Evolutionary conservation across 306 rosid genomes (phyloP).

Genomic region (Malus orientalis): DNA sequence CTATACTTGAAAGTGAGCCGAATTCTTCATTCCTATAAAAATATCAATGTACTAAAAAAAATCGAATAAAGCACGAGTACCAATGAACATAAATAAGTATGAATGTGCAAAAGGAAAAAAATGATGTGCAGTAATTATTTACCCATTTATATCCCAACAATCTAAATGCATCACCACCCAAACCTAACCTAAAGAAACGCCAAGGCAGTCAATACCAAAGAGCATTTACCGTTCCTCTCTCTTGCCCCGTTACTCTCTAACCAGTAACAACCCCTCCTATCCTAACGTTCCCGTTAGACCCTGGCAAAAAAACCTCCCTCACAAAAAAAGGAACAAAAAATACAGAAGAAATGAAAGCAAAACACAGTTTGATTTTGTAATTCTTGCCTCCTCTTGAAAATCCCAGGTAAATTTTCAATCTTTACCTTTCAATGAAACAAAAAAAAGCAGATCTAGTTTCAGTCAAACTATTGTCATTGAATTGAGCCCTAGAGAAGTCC

Average conservation of each 20-base stretch:
- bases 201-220: conserved; percentile 1
- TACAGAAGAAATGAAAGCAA: not conserved
- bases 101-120: no score
- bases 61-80: no score
- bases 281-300: conserved; percentile 15
- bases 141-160: no score
- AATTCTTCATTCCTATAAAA: accelerated
- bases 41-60: no score
- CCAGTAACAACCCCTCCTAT: conserved; percentile 11
- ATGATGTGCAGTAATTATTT: no score
- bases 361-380: not conserved
- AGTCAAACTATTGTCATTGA: not conserved
- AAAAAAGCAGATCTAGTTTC: no score
- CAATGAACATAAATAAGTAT: no score
- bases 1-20: no score
- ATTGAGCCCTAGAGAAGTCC: not conserved
- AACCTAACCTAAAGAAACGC: conserved; percentile 15
- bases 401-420: not conserved
- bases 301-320: not conserved
- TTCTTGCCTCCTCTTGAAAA: not conserved
- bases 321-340: not conserved
- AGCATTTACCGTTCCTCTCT: not conserved
- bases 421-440: not conserved
- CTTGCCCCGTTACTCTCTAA: conserved; percentile 1
- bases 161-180: not conserved